Evolutionary conservation across 2,329 filamentous ascomycete genomes (phyloP).

Genomic region (Fusarium gaditjirri): DNA sequence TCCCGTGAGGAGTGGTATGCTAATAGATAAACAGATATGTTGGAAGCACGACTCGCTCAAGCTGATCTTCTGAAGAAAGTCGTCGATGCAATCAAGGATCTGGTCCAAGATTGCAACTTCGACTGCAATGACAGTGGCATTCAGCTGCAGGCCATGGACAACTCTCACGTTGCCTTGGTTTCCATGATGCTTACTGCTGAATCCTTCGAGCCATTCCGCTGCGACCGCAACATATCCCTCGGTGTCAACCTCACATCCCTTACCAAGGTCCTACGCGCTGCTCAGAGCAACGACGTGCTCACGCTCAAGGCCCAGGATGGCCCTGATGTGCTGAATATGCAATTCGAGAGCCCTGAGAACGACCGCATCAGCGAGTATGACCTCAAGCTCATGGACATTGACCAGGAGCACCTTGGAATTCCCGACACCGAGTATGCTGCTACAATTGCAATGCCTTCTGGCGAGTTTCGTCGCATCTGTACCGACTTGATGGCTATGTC

Average conservation of each 20-base stretch:
- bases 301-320: conserved; percentile 98
- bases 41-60: conserved; percentile 98
- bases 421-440: conserved; percentile 98
- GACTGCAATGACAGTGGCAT: conserved; percentile 99
- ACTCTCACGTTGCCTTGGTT: conserved; percentile 98
- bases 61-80: conserved; percentile 96
- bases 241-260: conserved; percentile 97
- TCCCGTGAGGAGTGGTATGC: conserved; percentile 1
- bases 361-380: conserved; percentile 99
- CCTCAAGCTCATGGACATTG: conserved; percentile 99
- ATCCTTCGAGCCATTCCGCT: conserved; percentile 93
- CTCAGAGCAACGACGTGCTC: conserved; percentile 92
- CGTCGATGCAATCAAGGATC: conserved; percentile 98
- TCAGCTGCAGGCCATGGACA: conserved; percentile 99
- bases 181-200: conserved; percentile 99
- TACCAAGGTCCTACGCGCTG: conserved; percentile 95
- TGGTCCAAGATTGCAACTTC: conserved; percentile 99
- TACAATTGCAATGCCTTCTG: conserved; percentile 86
- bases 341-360: conserved; percentile 89
- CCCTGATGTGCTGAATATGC: conserved; percentile 92
- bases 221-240: conserved; percentile 98
- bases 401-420: conserved; percentile 98
- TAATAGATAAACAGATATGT: conserved; percentile 66
- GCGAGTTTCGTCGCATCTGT: conserved; percentile 95
- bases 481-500: conserved; percentile 91